These are phyloP conservation scores for Cryptosporidium viatorum DNA, from an alignment of 169 alveolate genomes.

Conservation along the genomic window DNA sequence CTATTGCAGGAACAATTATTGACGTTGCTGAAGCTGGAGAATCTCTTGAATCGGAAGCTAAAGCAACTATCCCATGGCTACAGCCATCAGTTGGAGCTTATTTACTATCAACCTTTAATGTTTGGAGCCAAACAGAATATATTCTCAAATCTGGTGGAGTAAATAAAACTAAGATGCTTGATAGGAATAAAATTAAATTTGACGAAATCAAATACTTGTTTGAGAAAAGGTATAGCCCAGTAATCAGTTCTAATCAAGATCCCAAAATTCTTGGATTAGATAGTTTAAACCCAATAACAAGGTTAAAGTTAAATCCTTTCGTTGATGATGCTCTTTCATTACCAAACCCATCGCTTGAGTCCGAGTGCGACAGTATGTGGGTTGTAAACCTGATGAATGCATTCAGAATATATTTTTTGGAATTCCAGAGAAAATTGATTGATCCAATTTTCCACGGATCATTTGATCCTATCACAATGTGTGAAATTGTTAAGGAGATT, in stretches of 20 bases:
- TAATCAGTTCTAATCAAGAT: conserved; percentile 9
- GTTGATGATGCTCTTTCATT: conserved; percentile 44
- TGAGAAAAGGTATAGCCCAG: conserved; percentile 1
- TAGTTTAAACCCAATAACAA: conserved; percentile 5
- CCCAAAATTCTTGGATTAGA: conserved; percentile 35
- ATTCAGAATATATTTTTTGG: conserved; percentile 50
- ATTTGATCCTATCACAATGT: conserved; percentile 28
- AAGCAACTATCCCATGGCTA: conserved; percentile 24
- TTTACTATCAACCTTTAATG: conserved; percentile 21
- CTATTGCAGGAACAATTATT: neutral
- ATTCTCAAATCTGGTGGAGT: conserved; percentile 23
- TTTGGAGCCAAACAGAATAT: conserved; percentile 67
- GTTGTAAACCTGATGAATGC: conserved; percentile 64
- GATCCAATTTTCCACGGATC: conserved; percentile 33
- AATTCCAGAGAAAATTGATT: conserved; percentile 48
- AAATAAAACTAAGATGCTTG: neutral
- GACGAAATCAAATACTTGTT: conserved; percentile 25
- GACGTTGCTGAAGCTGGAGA: conserved; percentile 11
- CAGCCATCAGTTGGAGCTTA: conserved; percentile 41
- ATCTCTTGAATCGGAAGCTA: conserved; percentile 4
- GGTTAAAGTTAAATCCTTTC: conserved; percentile 45
- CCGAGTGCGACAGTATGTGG: conserved; percentile 20
- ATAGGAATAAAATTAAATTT: conserved; percentile 8
- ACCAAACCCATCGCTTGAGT: conserved; percentile 24
- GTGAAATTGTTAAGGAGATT: conserved; percentile 46